Percentiles rank a stretch among this genome's conserved stretches.
phyloP scores from a whole-genome alignment of 208 protist genomes.

The Naegleria fowleri region DNA sequence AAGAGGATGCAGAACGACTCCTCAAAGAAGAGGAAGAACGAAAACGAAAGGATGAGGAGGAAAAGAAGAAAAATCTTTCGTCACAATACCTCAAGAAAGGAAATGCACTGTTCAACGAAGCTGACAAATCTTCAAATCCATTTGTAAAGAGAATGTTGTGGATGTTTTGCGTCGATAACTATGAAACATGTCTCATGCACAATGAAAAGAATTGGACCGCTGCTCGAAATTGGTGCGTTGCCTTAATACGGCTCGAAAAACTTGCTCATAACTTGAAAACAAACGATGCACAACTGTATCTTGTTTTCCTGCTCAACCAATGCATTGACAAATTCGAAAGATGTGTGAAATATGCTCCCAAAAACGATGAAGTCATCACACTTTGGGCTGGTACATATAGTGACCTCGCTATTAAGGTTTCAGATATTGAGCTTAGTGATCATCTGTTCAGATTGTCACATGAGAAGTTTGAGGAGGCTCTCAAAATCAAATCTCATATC shows the following conservation, averaged over 20 bases:
- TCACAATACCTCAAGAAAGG: neutral
- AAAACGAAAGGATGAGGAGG: neutral
- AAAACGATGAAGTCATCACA: slow-evolving; percentile 15
- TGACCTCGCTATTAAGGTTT: slow-evolving; percentile 11
- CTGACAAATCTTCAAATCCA: neutral
- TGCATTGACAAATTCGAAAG: neutral
- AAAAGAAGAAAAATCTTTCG: neutral
- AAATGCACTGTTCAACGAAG: neutral
- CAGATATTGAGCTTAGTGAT: neutral
- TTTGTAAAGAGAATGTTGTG: neutral
- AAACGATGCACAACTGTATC: neutral
- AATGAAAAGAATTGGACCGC: slow-evolving; percentile 20
- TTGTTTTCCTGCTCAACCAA: neutral
- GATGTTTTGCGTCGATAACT: slow-evolving; percentile 10
- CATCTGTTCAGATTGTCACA: neutral
- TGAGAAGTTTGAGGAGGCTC: slow-evolving; percentile 15
- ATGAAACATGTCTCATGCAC: slow-evolving; percentile 6
- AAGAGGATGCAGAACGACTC: neutral
- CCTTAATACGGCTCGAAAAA: slow-evolving; percentile 16
- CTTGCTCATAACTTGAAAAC: neutral
- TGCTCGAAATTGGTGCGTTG: slow-evolving; percentile 14
- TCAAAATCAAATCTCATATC: slow-evolving; percentile 16
- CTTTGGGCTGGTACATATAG: neutral
- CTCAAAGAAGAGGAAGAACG: neutral
- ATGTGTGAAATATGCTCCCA: neutral